Base-by-base conservation (phyloP, 2,329 filamentous ascomycete species). In the Penicillium verrucosum region DNA sequence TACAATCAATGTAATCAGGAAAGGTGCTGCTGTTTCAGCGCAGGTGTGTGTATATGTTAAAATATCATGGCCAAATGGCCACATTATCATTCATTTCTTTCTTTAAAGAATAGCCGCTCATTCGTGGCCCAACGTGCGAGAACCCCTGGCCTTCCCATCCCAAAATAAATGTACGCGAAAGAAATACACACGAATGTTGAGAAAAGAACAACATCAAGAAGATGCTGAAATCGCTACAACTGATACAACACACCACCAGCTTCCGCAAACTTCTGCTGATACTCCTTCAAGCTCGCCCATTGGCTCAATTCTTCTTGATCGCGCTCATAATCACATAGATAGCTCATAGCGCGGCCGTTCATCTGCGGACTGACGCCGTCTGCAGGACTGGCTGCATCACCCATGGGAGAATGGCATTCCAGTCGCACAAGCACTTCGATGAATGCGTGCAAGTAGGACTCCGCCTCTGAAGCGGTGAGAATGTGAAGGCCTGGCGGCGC, bases 231-330 rank as follows among this genome's bases (percentile, higher is more conserved):
- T 44, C 9, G n/a, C 38, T 63, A 73, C 43, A 73, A 34, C 38
- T 73, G 67, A 27, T 66, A 68, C 27, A 73, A 46, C 30, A 70
- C 29, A 23, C 85, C 87, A 1, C 86, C 87, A 36, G 82, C 82
- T 53, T 86, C 82, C 9, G 85, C 83, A 68, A 92, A 90, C 55
- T 86, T 85, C 60, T 87, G 74, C 73, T 95, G 91, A 62, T 89
- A 89, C 51, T 93, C 88, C 57, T 89, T 82, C 61, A 96, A 74
- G 69, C 89, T 89, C 0, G 89, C 88, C 91, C 91, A 96, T 57
- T 85, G 81, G 21, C 84, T 80, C 63, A 94, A 73, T 72, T 94
- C 90, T 51, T 88, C 83, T 66, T 93, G 89, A 64, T 94, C 90
- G 38, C 87, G 84, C 60, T 89, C 80, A 21, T 80, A 65, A 43